These are phyloP conservation scores for Trichoderma guizhouense DNA, from an alignment of 2,329 filamentous ascomycete species.

Conservation along the genomic window DNA sequence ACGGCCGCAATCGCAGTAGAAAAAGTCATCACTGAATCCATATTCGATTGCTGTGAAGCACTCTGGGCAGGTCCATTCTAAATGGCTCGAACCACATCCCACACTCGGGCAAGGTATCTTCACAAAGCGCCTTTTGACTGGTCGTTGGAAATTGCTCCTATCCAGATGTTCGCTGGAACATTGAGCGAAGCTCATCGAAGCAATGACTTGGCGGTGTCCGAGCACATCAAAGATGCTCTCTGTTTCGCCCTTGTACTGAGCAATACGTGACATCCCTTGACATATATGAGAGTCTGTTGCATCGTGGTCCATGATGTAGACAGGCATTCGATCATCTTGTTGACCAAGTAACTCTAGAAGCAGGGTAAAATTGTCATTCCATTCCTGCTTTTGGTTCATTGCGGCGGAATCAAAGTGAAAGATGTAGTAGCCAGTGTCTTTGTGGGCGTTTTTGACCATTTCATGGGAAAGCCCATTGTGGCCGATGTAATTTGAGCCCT, in stretches of 20 bases:
- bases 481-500: constrained; percentile 20
- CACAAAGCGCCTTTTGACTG: constrained; percentile 26
- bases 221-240: neutral
- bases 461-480: constrained; percentile 18
- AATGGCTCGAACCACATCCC: constrained; percentile 22
- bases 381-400: neutral
- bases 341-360: constrained; percentile 13
- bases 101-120: constrained; percentile 32
- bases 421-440: neutral
- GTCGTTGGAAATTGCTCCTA: neutral
- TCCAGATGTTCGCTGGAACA: neutral
- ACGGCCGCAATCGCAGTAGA: constrained; percentile 40
- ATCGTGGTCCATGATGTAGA: constrained; percentile 24
- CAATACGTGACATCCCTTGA: neutral
- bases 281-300: neutral
- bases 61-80: constrained; percentile 19
- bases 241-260: neutral
- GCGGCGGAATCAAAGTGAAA: constrained; percentile 15
- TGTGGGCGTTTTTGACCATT: neutral
- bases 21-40: constrained; percentile 17
- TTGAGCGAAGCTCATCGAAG: constrained; percentile 7
- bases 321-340: neutral
- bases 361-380: neutral
- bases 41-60: constrained; percentile 15
- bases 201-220: neutral